Base-by-base conservation (phyloP, 768 basidiomycete genomes). In the Inosperma sp. region DNA sequence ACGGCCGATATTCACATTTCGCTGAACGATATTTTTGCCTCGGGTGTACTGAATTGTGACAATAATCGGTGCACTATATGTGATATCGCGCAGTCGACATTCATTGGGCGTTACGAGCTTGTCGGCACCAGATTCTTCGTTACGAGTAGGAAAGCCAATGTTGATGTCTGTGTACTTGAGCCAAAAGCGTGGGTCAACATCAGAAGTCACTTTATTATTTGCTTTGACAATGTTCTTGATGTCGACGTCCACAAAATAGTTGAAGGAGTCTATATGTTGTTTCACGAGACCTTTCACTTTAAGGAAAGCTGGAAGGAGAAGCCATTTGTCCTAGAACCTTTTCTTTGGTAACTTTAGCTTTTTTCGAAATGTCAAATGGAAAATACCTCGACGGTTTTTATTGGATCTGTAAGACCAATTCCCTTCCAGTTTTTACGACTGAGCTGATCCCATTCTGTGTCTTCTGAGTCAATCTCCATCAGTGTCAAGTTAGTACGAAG, bases 251-350 rank as follows among this genome's bases (percentile, higher is more conserved):
- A 97, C 93, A 63, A 99, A 98, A 68, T 95, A 94, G 72, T 97
- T 97, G 82, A 93, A 98, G 7, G 93, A 96, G 68, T 97, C 96
- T 59, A 97, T 89, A 65, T 99, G 96, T 65, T 98, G 96, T 72
- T 98, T 98, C 54, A 99, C 96, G 12, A 99, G 84, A 52, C 96
- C 96, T 62, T 99, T 99, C 54, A 96, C 91, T 70, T 94, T 88
- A 45, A 99, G 76, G 62, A 98, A 99, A 8, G 94, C 95, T 2
- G 96, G 96, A 2, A 99, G 74, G 8, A 99, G 73, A 16, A 96
- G 81, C 96, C 96, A 99, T 83, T 99, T 99, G 66, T 99, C 96
- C 94, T 96, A 22, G 44, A 47, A 29, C 21, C 49, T 16, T 54
- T 54, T 29, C 27, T 34, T 41, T 27, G 27, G 22, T 43, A 23